Evolutionary conservation across 805 yeast genomes (phyloP).

Genomic region (Metschnikowia gelsemii): DNA sequence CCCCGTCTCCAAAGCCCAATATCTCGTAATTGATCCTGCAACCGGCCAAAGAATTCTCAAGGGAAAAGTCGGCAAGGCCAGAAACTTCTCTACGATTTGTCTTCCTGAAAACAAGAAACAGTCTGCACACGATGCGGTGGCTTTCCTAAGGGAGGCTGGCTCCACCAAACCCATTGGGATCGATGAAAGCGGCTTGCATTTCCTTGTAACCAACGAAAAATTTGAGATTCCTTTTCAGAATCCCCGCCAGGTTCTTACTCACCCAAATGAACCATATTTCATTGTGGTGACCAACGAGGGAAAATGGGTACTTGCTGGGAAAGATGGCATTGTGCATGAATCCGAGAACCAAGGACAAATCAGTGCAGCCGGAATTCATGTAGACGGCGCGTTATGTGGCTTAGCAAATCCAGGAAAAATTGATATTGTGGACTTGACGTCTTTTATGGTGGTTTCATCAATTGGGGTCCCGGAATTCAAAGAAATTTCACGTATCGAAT

Average conservation of each 20-base stretch:
- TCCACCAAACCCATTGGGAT: constrained; percentile 8
- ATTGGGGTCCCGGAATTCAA: constrained; percentile 7
- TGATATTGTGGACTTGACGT: constrained; percentile 39
- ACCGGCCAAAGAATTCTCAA: constrained; percentile 1
- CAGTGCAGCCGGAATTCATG: constrained; percentile 38
- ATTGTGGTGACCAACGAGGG: constrained; percentile 16
- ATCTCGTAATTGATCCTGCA: constrained; percentile 5
- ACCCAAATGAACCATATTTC: constrained; percentile 17
- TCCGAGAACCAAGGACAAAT: constrained; percentile 16
- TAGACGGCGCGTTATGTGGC: constrained; percentile 49
- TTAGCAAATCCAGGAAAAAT: constrained; percentile 31
- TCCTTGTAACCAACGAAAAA: constrained; percentile 2
- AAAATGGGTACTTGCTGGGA: constrained; percentile 13
- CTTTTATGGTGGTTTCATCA: constrained; percentile 34
- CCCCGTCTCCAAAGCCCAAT: background rate
- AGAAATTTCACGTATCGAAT: constrained; percentile 38
- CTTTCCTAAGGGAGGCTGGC: constrained; percentile 9
- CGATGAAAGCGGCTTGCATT: constrained; percentile 7
- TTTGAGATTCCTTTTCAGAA: background rate
- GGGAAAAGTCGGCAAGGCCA: constrained; percentile 4
- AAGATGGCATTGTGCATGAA: constrained; percentile 10
- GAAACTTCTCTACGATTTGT: too few species aligned
- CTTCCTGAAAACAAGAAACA: constrained; percentile 5
- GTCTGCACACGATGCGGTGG: constrained; percentile 5
- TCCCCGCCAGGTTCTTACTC: constrained; percentile 9